Evolutionary conservation across 2,329 filamentous ascomycete species (phyloP).

Genomic region (Raffaelea arxii): DNA sequence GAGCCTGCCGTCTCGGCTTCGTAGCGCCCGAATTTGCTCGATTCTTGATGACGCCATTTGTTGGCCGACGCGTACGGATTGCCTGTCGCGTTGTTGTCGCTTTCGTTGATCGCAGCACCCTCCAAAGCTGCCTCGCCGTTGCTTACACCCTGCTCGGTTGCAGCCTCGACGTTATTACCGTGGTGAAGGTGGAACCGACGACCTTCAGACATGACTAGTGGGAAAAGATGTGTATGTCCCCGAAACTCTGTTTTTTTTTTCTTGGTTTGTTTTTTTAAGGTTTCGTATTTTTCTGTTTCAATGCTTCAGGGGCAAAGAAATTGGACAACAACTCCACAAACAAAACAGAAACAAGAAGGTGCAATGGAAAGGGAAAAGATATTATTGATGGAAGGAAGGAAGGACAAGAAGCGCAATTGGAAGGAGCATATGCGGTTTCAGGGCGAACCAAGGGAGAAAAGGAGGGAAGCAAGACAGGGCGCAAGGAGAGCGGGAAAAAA

Average conservation of each 20-base stretch:
- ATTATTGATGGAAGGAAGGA: no score
- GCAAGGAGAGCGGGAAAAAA: no score
- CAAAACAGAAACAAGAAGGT: not conserved
- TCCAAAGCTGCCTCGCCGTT: no score
- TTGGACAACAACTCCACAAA: not conserved
- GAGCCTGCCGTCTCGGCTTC: conserved; percentile 29
- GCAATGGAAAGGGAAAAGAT: not conserved
- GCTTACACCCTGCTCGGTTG: not conserved
- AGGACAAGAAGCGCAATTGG: no score
- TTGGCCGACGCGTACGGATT: conserved; percentile 49
- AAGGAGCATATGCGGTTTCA: no score
- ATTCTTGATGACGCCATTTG: conserved; percentile 57
- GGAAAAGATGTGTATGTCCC: not conserved
- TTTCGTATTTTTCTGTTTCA: no score
- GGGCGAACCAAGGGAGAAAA: no score
- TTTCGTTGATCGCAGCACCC: no score
- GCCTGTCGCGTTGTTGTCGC: not conserved
- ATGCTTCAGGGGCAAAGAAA: no score
- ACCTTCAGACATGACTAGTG: not conserved
- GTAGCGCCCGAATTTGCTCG: conserved; percentile 41
- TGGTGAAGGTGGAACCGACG: not conserved
- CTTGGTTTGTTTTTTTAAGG: no score
- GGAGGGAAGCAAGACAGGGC: no score
- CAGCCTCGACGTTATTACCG: not conserved
- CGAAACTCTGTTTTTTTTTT: no score